These are phyloP conservation scores for Chlorella ohadii DNA, from an alignment of 139 green algal species.

Conservation along the genomic window DNA sequence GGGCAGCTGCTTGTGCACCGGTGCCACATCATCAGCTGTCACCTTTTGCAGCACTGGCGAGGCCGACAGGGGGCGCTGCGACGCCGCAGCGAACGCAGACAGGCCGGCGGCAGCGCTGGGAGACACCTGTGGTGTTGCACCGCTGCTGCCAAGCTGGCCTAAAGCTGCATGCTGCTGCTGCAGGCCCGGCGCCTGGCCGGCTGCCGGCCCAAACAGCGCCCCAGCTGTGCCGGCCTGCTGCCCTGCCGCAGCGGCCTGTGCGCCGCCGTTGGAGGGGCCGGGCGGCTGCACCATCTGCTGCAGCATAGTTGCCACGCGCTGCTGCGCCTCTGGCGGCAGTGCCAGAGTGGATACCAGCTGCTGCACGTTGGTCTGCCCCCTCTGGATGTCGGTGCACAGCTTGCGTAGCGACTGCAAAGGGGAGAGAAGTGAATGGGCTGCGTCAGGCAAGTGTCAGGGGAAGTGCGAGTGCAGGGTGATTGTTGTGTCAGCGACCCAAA, in stretches of 20 bases:
- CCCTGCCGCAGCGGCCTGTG: not conserved
- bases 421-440: not conserved
- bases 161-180: not conserved
- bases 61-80: not conserved
- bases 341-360: not conserved
- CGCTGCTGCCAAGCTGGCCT: not conserved
- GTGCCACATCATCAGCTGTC: not conserved
- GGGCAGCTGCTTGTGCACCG: constrained; percentile 33
- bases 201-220: not conserved
- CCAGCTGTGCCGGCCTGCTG: not conserved
- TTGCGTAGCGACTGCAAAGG: not conserved
- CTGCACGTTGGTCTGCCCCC: not conserved
- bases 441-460: too few relatives aligned
- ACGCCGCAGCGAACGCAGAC: not conserved
- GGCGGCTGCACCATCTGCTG: not conserved
- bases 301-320: not conserved
- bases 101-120: not conserved
- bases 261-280: not conserved
- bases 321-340: not conserved
- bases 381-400: constrained; percentile 1
- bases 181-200: not conserved
- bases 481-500: too few relatives aligned
- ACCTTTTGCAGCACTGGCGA: constrained; percentile 18
- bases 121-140: not conserved
- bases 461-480: too few relatives aligned